A percentile compares a stretch with the other conserved stretches of the same genome.
Evolutionary conservation across 2,329 filamentous ascomycete genomes (phyloP).

Genomic region (Claviceps maximensis): DNA sequence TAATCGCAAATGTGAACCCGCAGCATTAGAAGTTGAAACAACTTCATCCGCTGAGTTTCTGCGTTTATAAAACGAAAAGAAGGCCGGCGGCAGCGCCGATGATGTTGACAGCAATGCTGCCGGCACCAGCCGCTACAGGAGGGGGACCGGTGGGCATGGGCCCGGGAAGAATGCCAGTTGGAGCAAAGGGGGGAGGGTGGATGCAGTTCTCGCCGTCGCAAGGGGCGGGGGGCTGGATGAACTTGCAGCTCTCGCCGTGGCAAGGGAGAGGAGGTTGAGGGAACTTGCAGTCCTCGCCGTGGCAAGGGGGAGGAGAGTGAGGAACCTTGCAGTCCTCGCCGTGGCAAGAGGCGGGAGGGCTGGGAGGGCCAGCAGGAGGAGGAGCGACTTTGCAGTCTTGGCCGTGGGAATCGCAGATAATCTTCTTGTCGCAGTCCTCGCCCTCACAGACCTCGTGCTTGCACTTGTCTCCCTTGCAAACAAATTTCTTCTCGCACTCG

Average conservation of each 20-base stretch:
- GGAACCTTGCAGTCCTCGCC: slow-evolving; percentile 3
- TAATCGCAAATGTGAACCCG: too few relatives aligned
- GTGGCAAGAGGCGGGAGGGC: slow-evolving; percentile 1
- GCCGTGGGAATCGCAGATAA: slow-evolving; percentile 14
- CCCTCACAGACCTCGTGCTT: slow-evolving; percentile 17
- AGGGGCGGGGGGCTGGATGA: not conserved
- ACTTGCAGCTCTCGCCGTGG: not conserved
- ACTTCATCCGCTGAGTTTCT: not conserved
- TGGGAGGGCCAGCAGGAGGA: slow-evolving; percentile 2
- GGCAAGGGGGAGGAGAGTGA: not conserved
- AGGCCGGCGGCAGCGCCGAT: slow-evolving; percentile 13
- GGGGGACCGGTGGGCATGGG: slow-evolving; percentile 1
- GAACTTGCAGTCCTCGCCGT: slow-evolving; percentile 3
- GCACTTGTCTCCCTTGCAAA: slow-evolving; percentile 20
- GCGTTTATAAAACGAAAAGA: slow-evolving; percentile 12
- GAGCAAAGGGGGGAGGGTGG: not conserved
- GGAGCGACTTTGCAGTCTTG: slow-evolving; percentile 9
- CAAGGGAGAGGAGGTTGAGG: not conserved
- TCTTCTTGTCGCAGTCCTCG: slow-evolving; percentile 17
- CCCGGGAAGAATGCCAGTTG: not conserved
- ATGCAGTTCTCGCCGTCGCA: slow-evolving; percentile 2
- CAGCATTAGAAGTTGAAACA: not conserved
- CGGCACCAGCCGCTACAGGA: slow-evolving; percentile 10
- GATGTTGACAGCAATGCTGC: slow-evolving; percentile 9
- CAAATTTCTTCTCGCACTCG: slow-evolving; percentile 19